Evolutionary conservation across 148 eudicot genomes (phyloP), one percentile per base, ranked within the genome.

Genomic region (Spergularia bocconei): DNA sequence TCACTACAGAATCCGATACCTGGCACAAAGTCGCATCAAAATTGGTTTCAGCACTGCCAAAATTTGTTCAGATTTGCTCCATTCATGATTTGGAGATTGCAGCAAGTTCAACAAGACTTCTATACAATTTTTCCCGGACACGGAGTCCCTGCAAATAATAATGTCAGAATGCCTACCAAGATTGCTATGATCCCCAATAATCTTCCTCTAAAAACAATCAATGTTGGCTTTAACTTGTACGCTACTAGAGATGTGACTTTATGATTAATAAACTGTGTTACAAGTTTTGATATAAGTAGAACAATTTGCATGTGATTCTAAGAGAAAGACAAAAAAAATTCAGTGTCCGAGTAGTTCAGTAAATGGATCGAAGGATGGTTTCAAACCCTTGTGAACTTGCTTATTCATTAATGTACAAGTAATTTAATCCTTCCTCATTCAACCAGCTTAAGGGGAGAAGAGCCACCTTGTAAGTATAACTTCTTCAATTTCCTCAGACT

Each of bases 21-120:
- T 88, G 84, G 91, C 87, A 71, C 97, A 92, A 53, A 95, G 93
- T 74, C 97, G 90, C 88, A 90, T 80, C 75, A 95, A 63, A 82
- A 89, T 91, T 58, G 83, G 79, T 84, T 78, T 79, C 69, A 92
- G 60, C 41, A 70, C 91, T 7, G 83, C 77, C 17, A 77, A 39
- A 70, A 92, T 61, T 61, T 63, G 78, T 39, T 85, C 90, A 63
- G 89, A 92, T 63, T 87, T 82, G 77, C 72, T 79, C 96, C 93
- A 95, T 60, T 87, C 88, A 21, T 83, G 70, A 61, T 82, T 81
- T 38, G 74, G 75, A 79, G 91, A 88, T 51, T 82, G 80, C 82
- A 92, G 85, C 81, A 95, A 75, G 72, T 81, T 79, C 88, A 70
- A 75, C 90, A 95, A 74, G 58, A 92, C 80, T 81, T 89, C 91